Percentiles rank a stretch among this genome's conserved stretches.
These are phyloP conservation scores for Cryphonectria carpinicola DNA, from an alignment of 2,329 filamentous ascomycete genomes.

Conservation along the genomic window DNA sequence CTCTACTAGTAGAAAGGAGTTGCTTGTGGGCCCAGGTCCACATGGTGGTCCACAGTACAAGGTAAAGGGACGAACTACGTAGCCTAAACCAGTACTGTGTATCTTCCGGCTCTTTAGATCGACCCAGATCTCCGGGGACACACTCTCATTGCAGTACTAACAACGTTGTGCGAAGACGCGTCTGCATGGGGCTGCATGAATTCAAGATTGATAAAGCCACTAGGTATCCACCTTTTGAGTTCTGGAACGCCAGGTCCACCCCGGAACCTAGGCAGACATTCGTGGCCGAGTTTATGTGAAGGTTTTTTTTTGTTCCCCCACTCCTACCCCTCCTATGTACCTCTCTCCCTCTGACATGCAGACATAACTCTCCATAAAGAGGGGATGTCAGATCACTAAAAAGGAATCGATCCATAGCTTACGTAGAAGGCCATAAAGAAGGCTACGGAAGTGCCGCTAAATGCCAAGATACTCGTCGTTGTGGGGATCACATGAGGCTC, in stretches of 20 bases:
- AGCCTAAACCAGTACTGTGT: neutral
- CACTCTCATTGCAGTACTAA: neutral
- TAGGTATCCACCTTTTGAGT: neutral
- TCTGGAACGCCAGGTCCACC: neutral
- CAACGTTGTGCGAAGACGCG: neutral
- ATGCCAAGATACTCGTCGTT: neutral
- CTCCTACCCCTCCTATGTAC: neutral
- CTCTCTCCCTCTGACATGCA: neutral
- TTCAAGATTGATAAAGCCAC: neutral
- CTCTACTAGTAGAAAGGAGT: neutral
- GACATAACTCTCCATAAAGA: neutral
- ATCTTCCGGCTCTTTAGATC: neutral
- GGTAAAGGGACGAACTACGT: neutral
- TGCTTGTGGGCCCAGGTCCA: neutral
- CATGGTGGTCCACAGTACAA: neutral
- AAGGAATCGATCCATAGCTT: neutral
- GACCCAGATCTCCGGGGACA: neutral
- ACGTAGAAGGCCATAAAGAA: neutral
- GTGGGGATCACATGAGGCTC: neutral
- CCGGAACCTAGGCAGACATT: neutral
- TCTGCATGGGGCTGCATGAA: neutral
- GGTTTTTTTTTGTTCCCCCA: neutral
- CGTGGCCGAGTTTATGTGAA: neutral
- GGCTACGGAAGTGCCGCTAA: neutral
- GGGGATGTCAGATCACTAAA: neutral